phyloP scores from a whole-genome alignment of 1,284 basidiomycete genomes.

The Microbotryum silenes-acaulis region DNA sequence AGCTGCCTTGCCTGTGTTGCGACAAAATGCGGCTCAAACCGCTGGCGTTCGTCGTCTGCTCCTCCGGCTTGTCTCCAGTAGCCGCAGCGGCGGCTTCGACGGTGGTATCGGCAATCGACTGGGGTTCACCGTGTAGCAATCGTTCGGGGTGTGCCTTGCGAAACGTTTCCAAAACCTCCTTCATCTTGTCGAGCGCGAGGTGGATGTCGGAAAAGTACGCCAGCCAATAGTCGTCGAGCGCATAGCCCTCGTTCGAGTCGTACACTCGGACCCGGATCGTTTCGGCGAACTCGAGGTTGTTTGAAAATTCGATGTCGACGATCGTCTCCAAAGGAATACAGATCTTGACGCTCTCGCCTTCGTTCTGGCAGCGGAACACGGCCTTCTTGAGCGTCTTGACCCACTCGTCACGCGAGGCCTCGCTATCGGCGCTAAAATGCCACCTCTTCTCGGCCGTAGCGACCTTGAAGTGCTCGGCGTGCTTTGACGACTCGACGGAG shows the following conservation, averaged over 20 bases:
- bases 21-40: too few relatives aligned
- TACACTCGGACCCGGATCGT: conserved; percentile 86
- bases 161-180: conserved; percentile 55
- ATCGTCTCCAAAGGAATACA: conserved; percentile 87
- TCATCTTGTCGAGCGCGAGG: conserved; percentile 66
- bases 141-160: conserved; percentile 28
- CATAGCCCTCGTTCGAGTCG: conserved; percentile 66
- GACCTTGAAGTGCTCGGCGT: conserved; percentile 39
- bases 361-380: conserved; percentile 90
- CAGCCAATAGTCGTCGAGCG: conserved; percentile 84
- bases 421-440: conserved; percentile 39
- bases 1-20: too few relatives aligned
- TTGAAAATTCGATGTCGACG: conserved; percentile 76
- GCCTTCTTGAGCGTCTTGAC: conserved; percentile 78
- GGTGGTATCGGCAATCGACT: background rate
- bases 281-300: conserved; percentile 77
- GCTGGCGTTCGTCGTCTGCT: conserved; percentile 55
- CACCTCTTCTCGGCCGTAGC: conserved; percentile 37
- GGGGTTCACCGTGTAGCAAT: background rate
- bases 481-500: conserved; percentile 63
- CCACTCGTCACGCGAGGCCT: conserved; percentile 52
- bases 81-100: conserved; percentile 1
- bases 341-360: conserved; percentile 93
- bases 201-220: conserved; percentile 79
- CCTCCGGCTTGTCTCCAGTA: conserved; percentile 46